Conservation (phyloP, 2,329 filamentous ascomycete genomes). For the Zymoseptoria passerinii region DNA sequence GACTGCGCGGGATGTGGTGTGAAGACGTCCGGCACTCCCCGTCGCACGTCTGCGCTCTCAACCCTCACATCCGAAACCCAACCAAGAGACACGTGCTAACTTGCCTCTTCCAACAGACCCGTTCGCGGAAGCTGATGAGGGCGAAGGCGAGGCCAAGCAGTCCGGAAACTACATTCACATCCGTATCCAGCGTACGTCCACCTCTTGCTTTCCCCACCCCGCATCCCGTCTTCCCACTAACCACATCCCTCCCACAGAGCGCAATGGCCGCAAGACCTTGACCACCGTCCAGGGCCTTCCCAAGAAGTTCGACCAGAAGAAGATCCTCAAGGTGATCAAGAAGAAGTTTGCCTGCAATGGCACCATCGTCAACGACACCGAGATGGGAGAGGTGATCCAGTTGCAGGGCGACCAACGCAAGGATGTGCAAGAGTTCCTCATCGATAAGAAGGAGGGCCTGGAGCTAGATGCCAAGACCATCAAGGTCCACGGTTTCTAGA, state of each 20-base stretch:
- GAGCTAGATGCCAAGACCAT: constrained; percentile 94
- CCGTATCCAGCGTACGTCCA: constrained; percentile 77
- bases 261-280: constrained; percentile 99
- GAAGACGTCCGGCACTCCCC: not conserved
- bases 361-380: constrained; percentile 90
- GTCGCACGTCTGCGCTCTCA: not conserved
- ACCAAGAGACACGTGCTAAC: constrained; percentile 13
- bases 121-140: constrained; percentile 99
- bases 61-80: not conserved
- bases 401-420: constrained; percentile 99
- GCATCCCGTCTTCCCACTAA: not conserved
- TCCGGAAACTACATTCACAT: constrained; percentile 99
- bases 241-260: constrained; percentile 52
- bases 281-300: constrained; percentile 98
- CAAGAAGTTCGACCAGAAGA: constrained; percentile 99
- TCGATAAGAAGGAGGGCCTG: constrained; percentile 89
- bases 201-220: not conserved
- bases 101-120: constrained; percentile 57
- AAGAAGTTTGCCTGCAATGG: constrained; percentile 99
- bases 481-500: constrained; percentile 56
- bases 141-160: constrained; percentile 90
- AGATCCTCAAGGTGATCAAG: constrained; percentile 99
- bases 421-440: constrained; percentile 95
- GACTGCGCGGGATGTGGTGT: not conserved
- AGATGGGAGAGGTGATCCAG: constrained; percentile 99